Base-by-base conservation (phyloP, 768 basidiomycete genomes). In the Asterophora parasitica region DNA sequence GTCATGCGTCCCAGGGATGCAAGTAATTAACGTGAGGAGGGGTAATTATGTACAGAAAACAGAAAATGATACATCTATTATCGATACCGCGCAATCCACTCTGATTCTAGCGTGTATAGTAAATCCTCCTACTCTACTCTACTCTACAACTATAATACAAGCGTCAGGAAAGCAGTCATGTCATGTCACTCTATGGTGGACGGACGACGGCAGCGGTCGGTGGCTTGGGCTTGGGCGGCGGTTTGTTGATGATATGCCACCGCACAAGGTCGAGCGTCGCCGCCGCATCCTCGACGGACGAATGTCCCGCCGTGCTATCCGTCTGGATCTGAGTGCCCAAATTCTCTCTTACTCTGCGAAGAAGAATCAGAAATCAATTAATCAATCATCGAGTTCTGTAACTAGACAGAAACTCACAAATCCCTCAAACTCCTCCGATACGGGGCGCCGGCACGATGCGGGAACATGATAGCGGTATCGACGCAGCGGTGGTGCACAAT, bases 191-290 rank as follows among this genome's bases (percentile, higher is more conserved):
- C n/a, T 3, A 16, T 37, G 35, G 30, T 35, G 23, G 23, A 23
- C 23, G 23, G 23, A 28, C 17, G 9, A 19, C 15, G 28, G 12
- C 2, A 44, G 17, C 37, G 12, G 26, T 16, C 31, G 31, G 17
- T 12, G 52, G 35, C 32, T 50, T 41, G 8, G 46, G 43, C 38
- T 50, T 52, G 30, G 61, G 54, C 46, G 72, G 78, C 46, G 70
- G 61, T 53, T 74, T 79, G 54, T 90, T 82, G 53, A 85, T 63
- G 41, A 94, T 69, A 64, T 84, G 81, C 84, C 86, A 92, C 51
- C 85, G 76, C 16, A 97, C 84, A 15, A 95, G 79, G 58, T 98
- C 87, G 33, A 98, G 73, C 1, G 95, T 91, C 1, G 92, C 88
- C 17, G 80, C 65, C 0, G 92, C 91, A 67, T 98, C 95, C 64